Conservation (phyloP, 345 rosid species). For the Iberis pinnata region DNA sequence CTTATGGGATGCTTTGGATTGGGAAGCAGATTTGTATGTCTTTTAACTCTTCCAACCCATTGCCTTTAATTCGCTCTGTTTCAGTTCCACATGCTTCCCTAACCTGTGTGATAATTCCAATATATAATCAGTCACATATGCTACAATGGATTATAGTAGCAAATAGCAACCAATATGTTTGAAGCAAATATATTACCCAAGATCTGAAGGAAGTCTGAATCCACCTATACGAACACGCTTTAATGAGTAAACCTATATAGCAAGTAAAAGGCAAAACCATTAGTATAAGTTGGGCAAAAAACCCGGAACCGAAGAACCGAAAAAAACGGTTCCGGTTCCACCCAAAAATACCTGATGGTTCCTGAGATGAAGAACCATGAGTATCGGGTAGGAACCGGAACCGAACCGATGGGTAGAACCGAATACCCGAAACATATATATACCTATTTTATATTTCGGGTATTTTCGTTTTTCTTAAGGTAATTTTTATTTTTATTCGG, state of each 20-base stretch:
- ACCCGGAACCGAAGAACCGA: background rate
- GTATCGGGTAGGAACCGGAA: no score
- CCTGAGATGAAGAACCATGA: no score
- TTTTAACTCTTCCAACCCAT: constrained; percentile 65
- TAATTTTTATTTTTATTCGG: no score
- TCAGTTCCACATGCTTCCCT: constrained; percentile 71
- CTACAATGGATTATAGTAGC: background rate
- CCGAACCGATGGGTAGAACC: no score
- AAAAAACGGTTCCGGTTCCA: no score
- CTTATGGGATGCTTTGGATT: no score
- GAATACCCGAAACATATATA: no score
- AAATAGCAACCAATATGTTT: background rate
- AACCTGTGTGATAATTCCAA: constrained; percentile 38
- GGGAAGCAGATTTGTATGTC: background rate
- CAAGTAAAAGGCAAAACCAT: constrained; percentile 14
- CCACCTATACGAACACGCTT: constrained; percentile 86
- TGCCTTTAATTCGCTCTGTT: constrained; percentile 52
- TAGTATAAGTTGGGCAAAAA: background rate
- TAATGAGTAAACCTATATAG: constrained; percentile 58
- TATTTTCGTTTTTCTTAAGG: no score
- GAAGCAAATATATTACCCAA: constrained; percentile 50
- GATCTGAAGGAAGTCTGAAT: constrained; percentile 83
- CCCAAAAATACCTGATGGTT: no score
- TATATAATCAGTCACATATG: constrained; percentile 6
- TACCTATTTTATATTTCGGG: no score